phyloP scores from a whole-genome alignment of 2,329 filamentous ascomycete species.

The Arachnopeziza araneosa region DNA sequence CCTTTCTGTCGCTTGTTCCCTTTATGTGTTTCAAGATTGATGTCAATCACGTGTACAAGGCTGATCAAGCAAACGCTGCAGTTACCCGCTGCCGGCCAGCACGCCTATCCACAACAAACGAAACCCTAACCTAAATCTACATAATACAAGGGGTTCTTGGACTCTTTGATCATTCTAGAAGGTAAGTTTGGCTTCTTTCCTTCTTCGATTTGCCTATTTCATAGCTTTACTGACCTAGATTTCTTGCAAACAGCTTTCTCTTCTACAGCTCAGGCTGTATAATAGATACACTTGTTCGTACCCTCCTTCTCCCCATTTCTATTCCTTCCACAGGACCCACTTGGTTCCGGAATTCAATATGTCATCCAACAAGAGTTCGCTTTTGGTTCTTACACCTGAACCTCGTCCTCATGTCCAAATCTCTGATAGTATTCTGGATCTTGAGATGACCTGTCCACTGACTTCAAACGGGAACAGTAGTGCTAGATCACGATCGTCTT shows the following conservation, averaged over 20 bases:
- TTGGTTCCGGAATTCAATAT: not conserved
- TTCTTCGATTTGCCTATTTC: not conserved
- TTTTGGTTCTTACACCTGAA: not conserved
- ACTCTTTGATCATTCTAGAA: not conserved
- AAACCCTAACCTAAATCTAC: not conserved
- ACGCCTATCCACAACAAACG: not conserved
- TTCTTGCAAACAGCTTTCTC: conserved; percentile 11
- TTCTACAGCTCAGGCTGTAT: conserved; percentile 12
- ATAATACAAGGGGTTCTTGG: not conserved
- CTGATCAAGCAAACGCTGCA: conserved; percentile 19
- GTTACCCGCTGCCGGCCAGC: conserved; percentile 6
- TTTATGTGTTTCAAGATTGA: conserved; percentile 7
- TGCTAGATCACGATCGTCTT: conserved; percentile 2
- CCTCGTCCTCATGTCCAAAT: not conserved
- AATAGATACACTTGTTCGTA: conserved; percentile 17
- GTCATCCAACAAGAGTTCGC: not conserved
- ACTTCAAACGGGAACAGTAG: conserved; percentile 16
- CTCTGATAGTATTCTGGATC: conserved; percentile 9
- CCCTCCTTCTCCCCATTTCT: not conserved
- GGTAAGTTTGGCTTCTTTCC: conserved; percentile 5
- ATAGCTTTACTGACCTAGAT: not conserved
- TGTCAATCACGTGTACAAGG: conserved; percentile 14
- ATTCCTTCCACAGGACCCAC: not conserved
- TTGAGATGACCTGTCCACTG: conserved; percentile 21
- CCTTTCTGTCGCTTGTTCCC: conserved; percentile 7